These are phyloP conservation scores for Barnettozyma pratensis DNA, from an alignment of 805 yeast genomes.

Conservation along the genomic window DNA sequence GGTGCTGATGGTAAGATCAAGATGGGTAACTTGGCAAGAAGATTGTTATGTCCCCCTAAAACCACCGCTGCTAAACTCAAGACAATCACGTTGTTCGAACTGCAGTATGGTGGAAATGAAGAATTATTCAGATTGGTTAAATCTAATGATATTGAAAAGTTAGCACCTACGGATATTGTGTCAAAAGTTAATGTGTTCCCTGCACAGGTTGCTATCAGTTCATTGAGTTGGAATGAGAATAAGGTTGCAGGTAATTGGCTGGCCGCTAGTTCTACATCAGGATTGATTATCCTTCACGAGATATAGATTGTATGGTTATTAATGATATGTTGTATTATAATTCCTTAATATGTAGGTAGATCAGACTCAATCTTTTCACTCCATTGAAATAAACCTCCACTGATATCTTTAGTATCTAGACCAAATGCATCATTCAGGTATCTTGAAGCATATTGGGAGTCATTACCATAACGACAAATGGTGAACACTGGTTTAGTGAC, in stretches of 20 bases:
- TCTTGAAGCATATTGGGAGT: conserved; percentile 74
- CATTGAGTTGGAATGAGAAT: conserved; percentile 56
- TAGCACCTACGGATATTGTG: conserved; percentile 23
- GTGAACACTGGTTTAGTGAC: conserved; percentile 42
- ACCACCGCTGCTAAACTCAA: conserved; percentile 25
- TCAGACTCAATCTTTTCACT: conserved; percentile 49
- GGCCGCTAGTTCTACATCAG: conserved; percentile 48
- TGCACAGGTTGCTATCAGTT: conserved; percentile 42
- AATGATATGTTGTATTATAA: background rate
- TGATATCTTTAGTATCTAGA: conserved; percentile 53
- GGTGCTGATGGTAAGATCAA: conserved; percentile 45
- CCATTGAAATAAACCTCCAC: conserved; percentile 77
- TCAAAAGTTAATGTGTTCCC: conserved; percentile 37
- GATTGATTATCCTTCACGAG: conserved; percentile 36
- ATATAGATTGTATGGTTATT: background rate
- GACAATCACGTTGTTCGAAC: conserved; percentile 30
- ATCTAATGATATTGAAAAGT: conserved; percentile 30
- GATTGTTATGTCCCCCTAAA: conserved; percentile 31
- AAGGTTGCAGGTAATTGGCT: conserved; percentile 39
- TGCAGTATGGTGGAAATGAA: conserved; percentile 36
- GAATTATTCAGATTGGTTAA: conserved; percentile 38
- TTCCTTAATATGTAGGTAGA: conserved; percentile 56
- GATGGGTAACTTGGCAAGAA: conserved; percentile 36
- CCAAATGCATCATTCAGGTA: conserved; percentile 47
- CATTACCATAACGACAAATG: conserved; percentile 86